Conservation (phyloP, 1,139 yeast species). For the Saccharomyces hybrid region DNA sequence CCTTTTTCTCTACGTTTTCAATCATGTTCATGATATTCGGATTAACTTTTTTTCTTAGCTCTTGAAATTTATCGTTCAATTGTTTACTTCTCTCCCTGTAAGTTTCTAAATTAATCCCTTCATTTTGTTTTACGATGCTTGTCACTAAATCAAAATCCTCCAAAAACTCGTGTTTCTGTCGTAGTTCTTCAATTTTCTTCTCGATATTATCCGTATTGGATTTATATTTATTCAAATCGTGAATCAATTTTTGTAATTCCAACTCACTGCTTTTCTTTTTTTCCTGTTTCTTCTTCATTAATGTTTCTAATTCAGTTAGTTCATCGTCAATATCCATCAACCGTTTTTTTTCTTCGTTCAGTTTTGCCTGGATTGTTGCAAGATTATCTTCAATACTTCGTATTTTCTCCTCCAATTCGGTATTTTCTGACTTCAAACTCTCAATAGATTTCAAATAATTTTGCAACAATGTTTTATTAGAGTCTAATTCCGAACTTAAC, state of each 20-base stretch:
- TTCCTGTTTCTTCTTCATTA: slow-evolving; percentile 47
- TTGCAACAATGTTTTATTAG: slow-evolving; percentile 39
- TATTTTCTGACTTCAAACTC: slow-evolving; percentile 37
- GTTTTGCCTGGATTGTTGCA: slow-evolving; percentile 22
- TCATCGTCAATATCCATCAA: slow-evolving; percentile 74
- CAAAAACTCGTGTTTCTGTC: slow-evolving; percentile 65
- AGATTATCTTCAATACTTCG: slow-evolving; percentile 8
- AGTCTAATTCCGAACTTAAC: slow-evolving; percentile 47
- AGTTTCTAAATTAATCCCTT: slow-evolving; percentile 56
- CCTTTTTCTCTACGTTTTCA: slow-evolving; percentile 89
- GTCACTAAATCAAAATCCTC: slow-evolving; percentile 52
- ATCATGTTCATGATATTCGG: slow-evolving; percentile 89
- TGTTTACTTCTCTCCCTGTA: slow-evolving; percentile 51
- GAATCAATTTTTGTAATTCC: slow-evolving; percentile 51
- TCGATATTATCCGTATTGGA: slow-evolving; percentile 40
- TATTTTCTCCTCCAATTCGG: slow-evolving; percentile 30
- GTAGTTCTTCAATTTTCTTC: slow-evolving; percentile 42
- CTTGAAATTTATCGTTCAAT: slow-evolving; percentile 55
- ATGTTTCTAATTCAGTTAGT: slow-evolving; percentile 51
- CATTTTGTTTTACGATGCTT: slow-evolving; percentile 49
- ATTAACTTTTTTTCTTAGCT: slow-evolving; percentile 81
- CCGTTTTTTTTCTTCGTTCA: slow-evolving; percentile 49
- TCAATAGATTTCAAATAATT: slow-evolving; percentile 34
- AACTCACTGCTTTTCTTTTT: slow-evolving; percentile 45
- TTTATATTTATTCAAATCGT: slow-evolving; percentile 56